phyloP scores from a whole-genome alignment of 2,329 filamentous ascomycete species.

The Acephala macrosclerotiorum region DNA sequence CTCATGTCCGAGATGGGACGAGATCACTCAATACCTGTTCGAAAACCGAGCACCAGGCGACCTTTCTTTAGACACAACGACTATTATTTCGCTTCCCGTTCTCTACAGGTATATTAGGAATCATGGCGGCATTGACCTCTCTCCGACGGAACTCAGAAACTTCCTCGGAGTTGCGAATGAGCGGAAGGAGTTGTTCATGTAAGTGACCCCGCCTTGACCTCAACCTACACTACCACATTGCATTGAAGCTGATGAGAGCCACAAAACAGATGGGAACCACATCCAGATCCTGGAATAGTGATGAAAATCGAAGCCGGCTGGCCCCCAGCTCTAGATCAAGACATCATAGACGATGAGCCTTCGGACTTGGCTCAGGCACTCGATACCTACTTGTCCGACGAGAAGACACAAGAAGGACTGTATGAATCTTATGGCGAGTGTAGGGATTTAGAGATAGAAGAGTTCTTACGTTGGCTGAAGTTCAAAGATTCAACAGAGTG shows the following conservation, averaged over 20 bases:
- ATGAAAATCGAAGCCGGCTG: background rate
- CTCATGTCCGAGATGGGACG: background rate
- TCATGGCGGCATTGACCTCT: background rate
- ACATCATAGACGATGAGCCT: background rate
- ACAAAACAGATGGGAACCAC: background rate
- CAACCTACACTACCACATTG: background rate
- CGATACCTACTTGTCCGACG: background rate
- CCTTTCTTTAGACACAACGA: conserved; percentile 9
- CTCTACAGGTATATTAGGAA: conserved; percentile 15
- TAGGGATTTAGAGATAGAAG: background rate
- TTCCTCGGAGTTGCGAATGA: conserved; percentile 10
- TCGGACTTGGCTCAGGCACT: background rate
- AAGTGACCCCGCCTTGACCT: background rate
- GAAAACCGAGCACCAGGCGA: background rate
- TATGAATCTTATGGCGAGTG: background rate
- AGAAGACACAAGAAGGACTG: background rate
- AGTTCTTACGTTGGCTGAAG: background rate
- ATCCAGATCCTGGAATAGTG: background rate
- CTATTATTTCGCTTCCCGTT: background rate
- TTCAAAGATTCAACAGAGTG: background rate
- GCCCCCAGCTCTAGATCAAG: background rate
- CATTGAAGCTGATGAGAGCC: background rate
- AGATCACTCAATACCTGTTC: conserved; percentile 11
- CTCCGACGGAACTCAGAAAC: conserved; percentile 5
- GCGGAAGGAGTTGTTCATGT: background rate